A percentile compares a stretch with the other conserved stretches of the same genome.
phyloP scores from a whole-genome alignment of 306 rosid genomes.

The Cajanus cajan region DNA sequence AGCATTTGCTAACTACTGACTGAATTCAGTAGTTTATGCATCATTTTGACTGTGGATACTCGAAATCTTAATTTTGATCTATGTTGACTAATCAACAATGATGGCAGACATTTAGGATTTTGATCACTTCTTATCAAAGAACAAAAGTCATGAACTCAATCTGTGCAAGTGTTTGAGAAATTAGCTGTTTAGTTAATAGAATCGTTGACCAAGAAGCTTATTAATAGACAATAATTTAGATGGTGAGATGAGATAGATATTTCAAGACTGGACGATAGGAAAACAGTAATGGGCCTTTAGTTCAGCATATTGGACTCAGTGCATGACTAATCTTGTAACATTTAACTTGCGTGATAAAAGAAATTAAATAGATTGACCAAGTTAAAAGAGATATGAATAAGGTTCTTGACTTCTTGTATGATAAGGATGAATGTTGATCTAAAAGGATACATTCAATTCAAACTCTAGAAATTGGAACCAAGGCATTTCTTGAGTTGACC shows the following conservation, averaged over 20 bases:
- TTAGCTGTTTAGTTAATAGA: background rate
- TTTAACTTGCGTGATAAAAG: background rate
- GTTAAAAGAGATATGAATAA: background rate
- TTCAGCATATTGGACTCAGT: background rate
- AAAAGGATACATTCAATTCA: background rate
- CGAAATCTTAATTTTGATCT: background rate
- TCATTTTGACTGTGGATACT: background rate
- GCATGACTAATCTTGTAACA: background rate
- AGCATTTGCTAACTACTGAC: background rate
- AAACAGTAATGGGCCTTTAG: background rate
- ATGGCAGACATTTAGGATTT: background rate
- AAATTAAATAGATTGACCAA: background rate
- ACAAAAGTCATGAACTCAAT: background rate
- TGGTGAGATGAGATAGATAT: background rate
- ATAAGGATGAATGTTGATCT: background rate
- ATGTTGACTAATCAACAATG: background rate
- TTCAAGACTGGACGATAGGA: background rate
- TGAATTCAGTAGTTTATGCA: background rate
- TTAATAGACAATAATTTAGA: background rate
- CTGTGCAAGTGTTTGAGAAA: background rate
- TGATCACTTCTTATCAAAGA: background rate
- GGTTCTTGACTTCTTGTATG: background rate
- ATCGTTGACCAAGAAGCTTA: background rate
- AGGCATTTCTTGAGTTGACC: background rate
- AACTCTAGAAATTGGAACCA: background rate